These are phyloP conservation scores for Pythium rhizo-oryzae DNA, from an alignment of 352 stramenopile species.

Conservation along the genomic window DNA sequence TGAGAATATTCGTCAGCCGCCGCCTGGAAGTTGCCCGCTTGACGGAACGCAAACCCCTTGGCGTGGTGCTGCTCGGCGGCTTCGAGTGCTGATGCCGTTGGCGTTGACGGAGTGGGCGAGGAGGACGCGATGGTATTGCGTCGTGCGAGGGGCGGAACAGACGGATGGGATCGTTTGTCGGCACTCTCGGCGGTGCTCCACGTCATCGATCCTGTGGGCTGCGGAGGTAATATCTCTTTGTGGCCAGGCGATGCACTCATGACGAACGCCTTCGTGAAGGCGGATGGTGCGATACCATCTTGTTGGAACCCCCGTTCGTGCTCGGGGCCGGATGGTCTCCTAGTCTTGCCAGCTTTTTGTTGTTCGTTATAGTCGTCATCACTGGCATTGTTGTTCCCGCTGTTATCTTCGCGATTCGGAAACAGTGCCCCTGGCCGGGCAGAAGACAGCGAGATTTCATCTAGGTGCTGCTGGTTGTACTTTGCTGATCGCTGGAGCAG, in stretches of 20 bases:
- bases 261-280: neutral
- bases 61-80: constrained; percentile 61
- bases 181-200: neutral
- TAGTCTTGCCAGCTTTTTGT: neutral
- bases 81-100: constrained; percentile 17
- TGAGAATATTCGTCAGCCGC: constrained; percentile 80
- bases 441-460: neutral
- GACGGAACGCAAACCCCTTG: constrained; percentile 69
- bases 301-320: neutral
- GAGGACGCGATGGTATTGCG: constrained; percentile 39
- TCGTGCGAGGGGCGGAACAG: neutral
- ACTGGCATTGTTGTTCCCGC: constrained; percentile 27
- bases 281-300: neutral
- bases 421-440: neutral
- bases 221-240: constrained; percentile 1
- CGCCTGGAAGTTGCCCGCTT: constrained; percentile 80
- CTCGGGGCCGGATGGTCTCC: constrained; percentile 9
- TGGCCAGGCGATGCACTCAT: constrained; percentile 1
- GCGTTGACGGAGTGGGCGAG: constrained; percentile 1
- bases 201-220: neutral
- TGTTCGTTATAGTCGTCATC: constrained; percentile 10
- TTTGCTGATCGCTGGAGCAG: constrained; percentile 27
- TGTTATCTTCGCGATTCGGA: neutral
- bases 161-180: neutral
- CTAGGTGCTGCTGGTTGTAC: constrained; percentile 37